A percentile compares a stretch with the other conserved stretches of the same genome.
Evolutionary conservation across 2,329 filamentous ascomycete species (phyloP).

Genomic region (Aureobasidium mangrovei): DNA sequence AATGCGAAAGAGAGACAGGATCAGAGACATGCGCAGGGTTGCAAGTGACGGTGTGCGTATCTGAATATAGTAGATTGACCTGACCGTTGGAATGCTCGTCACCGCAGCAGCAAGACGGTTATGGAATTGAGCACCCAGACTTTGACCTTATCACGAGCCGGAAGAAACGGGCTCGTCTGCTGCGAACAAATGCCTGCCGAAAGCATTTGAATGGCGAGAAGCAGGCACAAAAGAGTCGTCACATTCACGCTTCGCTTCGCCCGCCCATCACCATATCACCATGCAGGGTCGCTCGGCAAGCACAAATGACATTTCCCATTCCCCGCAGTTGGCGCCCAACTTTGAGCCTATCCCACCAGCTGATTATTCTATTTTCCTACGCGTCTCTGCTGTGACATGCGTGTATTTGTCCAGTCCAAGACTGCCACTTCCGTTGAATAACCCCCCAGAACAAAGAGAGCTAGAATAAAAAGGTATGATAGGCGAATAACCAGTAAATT

Average conservation of each 20-base stretch:
- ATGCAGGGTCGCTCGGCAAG: neutral
- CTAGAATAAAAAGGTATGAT: neutral
- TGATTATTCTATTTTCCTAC: too few relatives aligned
- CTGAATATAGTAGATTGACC: neutral
- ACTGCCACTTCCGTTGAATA: too few relatives aligned
- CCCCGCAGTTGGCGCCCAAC: constrained; percentile 2
- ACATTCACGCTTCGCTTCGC: too few relatives aligned
- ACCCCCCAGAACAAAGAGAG: too few relatives aligned
- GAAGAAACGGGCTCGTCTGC: too few relatives aligned
- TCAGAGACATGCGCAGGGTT: constrained; percentile 3
- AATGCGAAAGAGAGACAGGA: neutral
- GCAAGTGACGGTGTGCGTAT: neutral
- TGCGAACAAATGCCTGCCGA: too few relatives aligned
- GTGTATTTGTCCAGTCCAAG: too few relatives aligned
- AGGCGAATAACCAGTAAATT: neutral
- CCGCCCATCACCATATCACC: neutral
- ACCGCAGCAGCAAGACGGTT: constrained; percentile 5
- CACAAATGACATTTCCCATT: too few relatives aligned
- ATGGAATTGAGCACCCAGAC: neutral
- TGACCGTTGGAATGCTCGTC: constrained; percentile 11
- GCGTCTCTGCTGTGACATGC: too few relatives aligned
- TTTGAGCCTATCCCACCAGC: too few relatives aligned
- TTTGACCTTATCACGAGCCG: neutral
- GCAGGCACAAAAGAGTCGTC: too few relatives aligned
- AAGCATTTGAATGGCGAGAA: too few relatives aligned